These are phyloP conservation scores for Suillus fuscotomentosus DNA, from an alignment of 768 basidiomycete genomes.

Conservation along the genomic window DNA sequence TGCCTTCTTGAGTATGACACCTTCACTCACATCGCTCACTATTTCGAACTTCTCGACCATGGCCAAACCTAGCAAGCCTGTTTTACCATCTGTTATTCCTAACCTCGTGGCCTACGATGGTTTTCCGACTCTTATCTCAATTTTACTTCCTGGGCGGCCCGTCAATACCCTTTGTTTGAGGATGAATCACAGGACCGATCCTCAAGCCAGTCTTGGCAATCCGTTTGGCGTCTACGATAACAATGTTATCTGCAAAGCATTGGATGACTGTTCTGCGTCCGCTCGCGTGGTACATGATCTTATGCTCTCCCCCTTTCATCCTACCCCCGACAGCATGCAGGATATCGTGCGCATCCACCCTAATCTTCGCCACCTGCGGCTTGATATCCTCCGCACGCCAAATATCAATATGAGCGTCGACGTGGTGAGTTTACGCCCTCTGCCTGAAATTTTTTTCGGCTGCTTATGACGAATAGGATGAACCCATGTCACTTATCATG, in stretches of 20 bases:
- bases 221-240: background rate
- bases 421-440: background rate
- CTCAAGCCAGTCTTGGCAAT: background rate
- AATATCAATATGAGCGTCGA: background rate
- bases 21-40: constrained; percentile 1
- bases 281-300: background rate
- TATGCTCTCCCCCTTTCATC: background rate
- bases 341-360: constrained; percentile 3
- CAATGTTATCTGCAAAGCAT: background rate
- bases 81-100: background rate
- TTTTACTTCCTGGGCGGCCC: background rate
- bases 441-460: background rate
- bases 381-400: constrained; percentile 2
- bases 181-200: background rate
- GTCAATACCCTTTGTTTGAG: background rate
- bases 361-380: background rate
- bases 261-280: background rate
- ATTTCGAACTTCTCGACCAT: background rate
- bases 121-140: background rate
- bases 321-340: background rate
- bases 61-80: background rate
- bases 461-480: background rate
- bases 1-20: background rate
- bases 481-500: background rate
- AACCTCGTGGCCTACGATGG: background rate